These are phyloP conservation scores for Lagenaria siceraria DNA, from an alignment of 306 rosid genomes.

Conservation along the genomic window DNA sequence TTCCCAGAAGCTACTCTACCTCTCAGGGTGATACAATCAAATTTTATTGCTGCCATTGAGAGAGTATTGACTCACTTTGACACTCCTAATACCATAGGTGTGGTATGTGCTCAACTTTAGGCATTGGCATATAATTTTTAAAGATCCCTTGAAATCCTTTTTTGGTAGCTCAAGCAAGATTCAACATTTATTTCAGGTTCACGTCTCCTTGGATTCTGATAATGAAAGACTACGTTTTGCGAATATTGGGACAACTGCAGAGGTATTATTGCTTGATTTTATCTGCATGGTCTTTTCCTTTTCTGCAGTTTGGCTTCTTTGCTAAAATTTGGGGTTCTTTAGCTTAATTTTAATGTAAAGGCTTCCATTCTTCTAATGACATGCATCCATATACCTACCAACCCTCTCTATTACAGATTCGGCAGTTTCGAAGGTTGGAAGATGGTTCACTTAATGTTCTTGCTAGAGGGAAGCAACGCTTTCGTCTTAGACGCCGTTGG, in stretches of 20 bases:
- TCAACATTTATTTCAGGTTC: conserved; percentile 39
- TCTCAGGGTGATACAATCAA: conserved; percentile 55
- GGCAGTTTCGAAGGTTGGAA: conserved; percentile 63
- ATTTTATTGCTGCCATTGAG: conserved; percentile 55
- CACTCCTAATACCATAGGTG: conserved; percentile 65
- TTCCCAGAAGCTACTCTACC: conserved; percentile 91
- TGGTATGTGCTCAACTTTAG: conserved; percentile 42
- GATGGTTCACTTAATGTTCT: conserved; percentile 82
- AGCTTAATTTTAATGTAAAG: not conserved
- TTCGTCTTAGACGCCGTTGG: conserved; percentile 61
- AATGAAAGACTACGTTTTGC: conserved; percentile 29
- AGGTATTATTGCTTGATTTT: conserved; percentile 29
- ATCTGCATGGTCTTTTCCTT: not conserved
- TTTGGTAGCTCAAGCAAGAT: not conserved
- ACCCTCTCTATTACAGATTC: conserved; percentile 43
- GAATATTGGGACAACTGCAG: conserved; percentile 81
- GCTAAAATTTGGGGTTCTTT: not conserved
- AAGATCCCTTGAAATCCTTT: not conserved
- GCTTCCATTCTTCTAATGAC: not conserved
- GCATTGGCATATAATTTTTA: not conserved
- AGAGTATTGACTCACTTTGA: conserved; percentile 51
- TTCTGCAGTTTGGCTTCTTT: not conserved
- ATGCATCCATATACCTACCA: not conserved
- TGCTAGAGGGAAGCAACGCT: conserved; percentile 85
- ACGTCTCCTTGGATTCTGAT: conserved; percentile 27